Percentiles rank a stretch among this genome's conserved stretches.
Evolutionary conservation across 2,329 filamentous ascomycete genomes (phyloP).

Genomic region (Talaromyces rugulosus): DNA sequence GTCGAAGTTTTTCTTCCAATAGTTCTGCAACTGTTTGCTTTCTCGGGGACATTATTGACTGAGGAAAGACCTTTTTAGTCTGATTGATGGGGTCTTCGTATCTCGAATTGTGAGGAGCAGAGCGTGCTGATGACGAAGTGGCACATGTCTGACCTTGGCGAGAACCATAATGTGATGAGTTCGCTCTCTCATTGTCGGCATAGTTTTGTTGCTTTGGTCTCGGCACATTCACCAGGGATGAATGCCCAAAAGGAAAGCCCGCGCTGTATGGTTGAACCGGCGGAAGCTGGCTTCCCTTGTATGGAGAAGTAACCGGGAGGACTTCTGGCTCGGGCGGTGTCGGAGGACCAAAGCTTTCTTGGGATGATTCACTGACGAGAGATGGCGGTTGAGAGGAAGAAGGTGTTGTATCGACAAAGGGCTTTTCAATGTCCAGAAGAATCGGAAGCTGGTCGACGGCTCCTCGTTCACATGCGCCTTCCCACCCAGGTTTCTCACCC

Average conservation of each 20-base stretch:
- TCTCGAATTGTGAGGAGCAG: not conserved
- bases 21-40: slow-evolving; percentile 25
- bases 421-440: slow-evolving; percentile 27
- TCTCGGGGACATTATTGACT: not conserved
- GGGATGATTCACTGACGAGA: slow-evolving; percentile 22
- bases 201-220: not conserved
- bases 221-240: not conserved
- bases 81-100: not conserved
- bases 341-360: slow-evolving; percentile 23
- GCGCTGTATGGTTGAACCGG: not conserved
- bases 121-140: not conserved
- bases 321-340: slow-evolving; percentile 21
- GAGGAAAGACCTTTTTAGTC: not conserved
- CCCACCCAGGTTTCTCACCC: slow-evolving; percentile 27
- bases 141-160: not conserved
- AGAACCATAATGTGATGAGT: not conserved
- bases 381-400: slow-evolving; percentile 14
- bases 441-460: slow-evolving; percentile 43
- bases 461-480: slow-evolving; percentile 33
- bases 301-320: not conserved
- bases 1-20: slow-evolving; percentile 31
- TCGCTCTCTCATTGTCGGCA: not conserved
- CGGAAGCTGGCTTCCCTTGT: not conserved
- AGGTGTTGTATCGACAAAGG: slow-evolving; percentile 14
- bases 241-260: not conserved